These are phyloP conservation scores for Trifolium pratense DNA, from an alignment of 306 rosid genomes.

Conservation along the genomic window DNA sequence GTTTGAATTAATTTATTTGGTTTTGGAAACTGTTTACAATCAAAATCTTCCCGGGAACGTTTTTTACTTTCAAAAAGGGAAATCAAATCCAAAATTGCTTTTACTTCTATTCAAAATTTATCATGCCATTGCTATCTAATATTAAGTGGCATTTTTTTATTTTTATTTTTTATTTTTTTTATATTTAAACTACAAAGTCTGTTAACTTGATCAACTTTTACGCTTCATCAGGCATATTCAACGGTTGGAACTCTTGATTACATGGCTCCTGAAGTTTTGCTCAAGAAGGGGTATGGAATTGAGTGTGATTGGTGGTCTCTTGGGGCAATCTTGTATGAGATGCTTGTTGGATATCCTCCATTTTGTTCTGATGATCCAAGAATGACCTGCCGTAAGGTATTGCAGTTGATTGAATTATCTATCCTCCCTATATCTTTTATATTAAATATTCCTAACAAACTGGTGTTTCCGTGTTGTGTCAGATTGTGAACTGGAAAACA, in stretches of 20 bases:
- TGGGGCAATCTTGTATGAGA: conserved; percentile 98
- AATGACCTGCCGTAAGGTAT: conserved; percentile 96
- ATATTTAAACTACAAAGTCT: conserved; percentile 16
- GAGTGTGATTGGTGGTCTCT: conserved; percentile 99
- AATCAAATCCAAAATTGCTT: conserved; percentile 16
- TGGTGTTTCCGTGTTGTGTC: conserved; percentile 39
- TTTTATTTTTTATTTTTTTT: not conserved
- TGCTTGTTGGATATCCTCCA: conserved; percentile 98
- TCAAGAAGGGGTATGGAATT: conserved; percentile 96
- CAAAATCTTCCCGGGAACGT: not conserved
- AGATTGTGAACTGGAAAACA: conserved; percentile 98
- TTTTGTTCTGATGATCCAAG: conserved; percentile 99
- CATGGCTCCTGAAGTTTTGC: conserved; percentile 98
- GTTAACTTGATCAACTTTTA: conserved; percentile 26
- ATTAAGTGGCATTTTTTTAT: not conserved
- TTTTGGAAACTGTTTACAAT: conserved; percentile 13
- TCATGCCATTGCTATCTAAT: conserved; percentile 27
- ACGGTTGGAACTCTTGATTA: conserved; percentile 99
- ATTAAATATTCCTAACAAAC: conserved; percentile 29
- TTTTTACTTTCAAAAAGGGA: not conserved
- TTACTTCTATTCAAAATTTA: conserved; percentile 17
- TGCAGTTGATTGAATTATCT: conserved; percentile 28
- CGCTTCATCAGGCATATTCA: conserved; percentile 77
- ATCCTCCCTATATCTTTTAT: conserved; percentile 35
- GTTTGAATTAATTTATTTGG: conserved; percentile 20